Base-by-base conservation (phyloP, 2,329 filamentous ascomycete genomes). In the Aspergillus quadricinctus region DNA sequence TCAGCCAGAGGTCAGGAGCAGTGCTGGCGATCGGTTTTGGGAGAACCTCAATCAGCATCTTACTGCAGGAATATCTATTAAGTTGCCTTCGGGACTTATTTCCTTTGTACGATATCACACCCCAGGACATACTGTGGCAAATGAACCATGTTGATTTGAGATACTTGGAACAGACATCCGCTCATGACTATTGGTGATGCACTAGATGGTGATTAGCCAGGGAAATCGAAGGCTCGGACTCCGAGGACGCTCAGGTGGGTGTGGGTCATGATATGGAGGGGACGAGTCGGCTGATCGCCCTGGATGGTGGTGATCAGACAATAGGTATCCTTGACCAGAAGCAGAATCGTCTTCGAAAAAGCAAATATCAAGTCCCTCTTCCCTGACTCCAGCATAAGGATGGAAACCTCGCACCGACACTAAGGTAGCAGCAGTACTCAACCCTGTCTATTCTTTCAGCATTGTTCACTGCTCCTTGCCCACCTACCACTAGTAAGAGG, bases 211-310 rank as follows among this genome's bases (percentile, higher is more conserved):
- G 40, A 14, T 14, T 31, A 31, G 5, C 23, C 25, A 14, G 14
- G 19, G 27, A 21, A 31, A 43, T 48, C 21, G 7, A 19, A 28
- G 14, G 28, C 17, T 3, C 31, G 5, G 14, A 17, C 31, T 17
- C 7, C 6, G 14, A 37, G 14, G 31, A 37, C 5, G 41, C n/a
- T 45, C 41, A 45, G 19, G 41, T 23, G 41, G 41, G 17, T 35
- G 21, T 53, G 53, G 28, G 21, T 50, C 40, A 50, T 43, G 40
- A 45, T 51, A 31, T 53, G 54, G 51, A 43, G 54, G 48, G 57
- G 19, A 43, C 29, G 31, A 54, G 57, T 58, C 57, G 51, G 40
- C 50, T 57, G 57, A 58, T 58, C 54, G 50, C 29, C 17, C 11
- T 35, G 7, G 40, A 43, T 43, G 19, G 40, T 17, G 14, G 6